A percentile compares a stretch with the other conserved stretches of the same genome.
Evolutionary conservation across 2,329 filamentous ascomycete species (phyloP).

Genomic region (Clarireedia hainanense): DNA sequence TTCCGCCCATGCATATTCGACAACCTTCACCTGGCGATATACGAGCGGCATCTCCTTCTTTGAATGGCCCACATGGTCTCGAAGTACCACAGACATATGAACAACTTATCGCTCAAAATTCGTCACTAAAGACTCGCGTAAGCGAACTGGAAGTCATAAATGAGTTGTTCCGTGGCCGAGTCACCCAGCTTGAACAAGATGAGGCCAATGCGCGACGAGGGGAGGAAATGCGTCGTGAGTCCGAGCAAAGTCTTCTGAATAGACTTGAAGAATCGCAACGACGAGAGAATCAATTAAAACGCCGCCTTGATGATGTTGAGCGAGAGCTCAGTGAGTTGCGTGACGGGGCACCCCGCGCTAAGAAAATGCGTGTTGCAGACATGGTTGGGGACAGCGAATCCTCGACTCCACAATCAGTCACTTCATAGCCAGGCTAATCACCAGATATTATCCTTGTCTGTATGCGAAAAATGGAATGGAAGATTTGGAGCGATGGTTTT

Average conservation of each 20-base stretch:
- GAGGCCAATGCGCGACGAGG: conserved; percentile 60
- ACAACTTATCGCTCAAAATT: conserved; percentile 71
- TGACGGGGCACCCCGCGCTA: conserved; percentile 40
- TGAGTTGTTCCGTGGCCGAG: conserved; percentile 66
- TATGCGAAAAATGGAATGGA: conserved; percentile 5
- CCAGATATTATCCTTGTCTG: not conserved
- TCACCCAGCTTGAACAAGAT: conserved; percentile 69
- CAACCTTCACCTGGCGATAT: conserved; percentile 49
- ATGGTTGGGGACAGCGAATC: conserved; percentile 30
- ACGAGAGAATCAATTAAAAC: conserved; percentile 74
- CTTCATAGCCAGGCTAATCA: conserved; percentile 13
- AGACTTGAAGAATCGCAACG: conserved; percentile 70
- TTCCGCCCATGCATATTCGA: conserved; percentile 42
- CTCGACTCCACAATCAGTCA: conserved; percentile 25
- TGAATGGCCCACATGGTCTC: conserved; percentile 52
- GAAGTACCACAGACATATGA: conserved; percentile 73
- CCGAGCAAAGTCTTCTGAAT: conserved; percentile 45
- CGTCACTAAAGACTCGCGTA: conserved; percentile 86
- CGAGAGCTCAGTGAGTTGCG: conserved; percentile 36
- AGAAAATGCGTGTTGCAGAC: conserved; percentile 49
- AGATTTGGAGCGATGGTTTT: conserved; percentile 5
- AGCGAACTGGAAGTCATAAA: conserved; percentile 95
- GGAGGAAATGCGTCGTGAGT: conserved; percentile 48
- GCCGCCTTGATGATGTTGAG: conserved; percentile 73
- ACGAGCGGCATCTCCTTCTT: conserved; percentile 35